Conservation (phyloP, 2,329 filamentous ascomycete genomes). For the Byssoonygena ceratinophila region DNA sequence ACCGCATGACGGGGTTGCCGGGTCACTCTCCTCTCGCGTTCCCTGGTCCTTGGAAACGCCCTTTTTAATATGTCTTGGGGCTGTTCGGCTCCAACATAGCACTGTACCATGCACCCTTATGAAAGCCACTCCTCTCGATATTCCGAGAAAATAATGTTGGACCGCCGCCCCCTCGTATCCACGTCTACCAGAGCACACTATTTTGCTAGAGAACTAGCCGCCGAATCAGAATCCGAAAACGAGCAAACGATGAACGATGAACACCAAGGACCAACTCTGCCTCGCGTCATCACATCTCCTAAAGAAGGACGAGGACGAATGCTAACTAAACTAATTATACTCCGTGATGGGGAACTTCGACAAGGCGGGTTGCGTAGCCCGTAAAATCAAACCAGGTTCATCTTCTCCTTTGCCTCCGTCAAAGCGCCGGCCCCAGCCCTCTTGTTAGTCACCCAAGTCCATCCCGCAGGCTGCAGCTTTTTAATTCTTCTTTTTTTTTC, state of each 20-base stretch:
- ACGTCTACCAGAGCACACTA: neutral
- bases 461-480: too few relatives aligned
- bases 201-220: neutral
- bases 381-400: neutral
- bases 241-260: neutral
- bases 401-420: neutral
- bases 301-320: neutral
- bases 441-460: neutral
- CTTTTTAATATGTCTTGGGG: neutral
- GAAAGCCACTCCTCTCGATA: neutral
- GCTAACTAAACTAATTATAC: neutral
- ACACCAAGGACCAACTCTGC: neutral
- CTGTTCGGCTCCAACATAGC: neutral
- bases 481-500: too few relatives aligned
- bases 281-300: neutral
- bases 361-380: neutral
- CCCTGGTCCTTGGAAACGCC: slow-evolving; percentile 3
- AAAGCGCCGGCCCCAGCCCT: neutral
- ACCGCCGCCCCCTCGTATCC: neutral
- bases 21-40: neutral
- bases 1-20: slow-evolving; percentile 3
- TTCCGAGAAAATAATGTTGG: neutral
- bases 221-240: neutral
- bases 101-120: neutral
- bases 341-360: too few relatives aligned